Base-by-base conservation (phyloP, 805 yeast genomes). In the Grigorovia yakushimaensis region DNA sequence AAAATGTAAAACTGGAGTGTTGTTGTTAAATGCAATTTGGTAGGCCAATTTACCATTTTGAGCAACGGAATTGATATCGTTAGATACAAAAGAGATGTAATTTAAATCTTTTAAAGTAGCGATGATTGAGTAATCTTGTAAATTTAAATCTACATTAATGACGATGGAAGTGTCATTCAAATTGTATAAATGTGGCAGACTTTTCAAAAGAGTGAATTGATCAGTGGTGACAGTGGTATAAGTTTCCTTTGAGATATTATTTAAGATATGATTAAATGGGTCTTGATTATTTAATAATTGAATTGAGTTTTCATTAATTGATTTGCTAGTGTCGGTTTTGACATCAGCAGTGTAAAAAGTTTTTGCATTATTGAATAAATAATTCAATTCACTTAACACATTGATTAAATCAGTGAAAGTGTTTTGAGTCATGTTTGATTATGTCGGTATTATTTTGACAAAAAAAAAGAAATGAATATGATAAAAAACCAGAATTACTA, bases 51-150 rank as follows among this genome's bases (percentile, higher is more conserved):
- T 65, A 5, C 85, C 72, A 51, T 77, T 71, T 45, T 73, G 73
- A 41, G 70, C 65, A 9, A 82, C 71, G 51, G 82, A 87, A 30
- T 68, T 60, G 5, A 74, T 61, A 37, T 71, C 67, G 56, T 77
- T 80, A n/a, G 96, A 85, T 47, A 88, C 74, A 52, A 89, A 64
- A 21, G 83, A 71, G 6, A 79, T 74, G 54, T 73, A 75, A 15
- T 79, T 79, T 39, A 83, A 69, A 62, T 86, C 91, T 60, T 89
- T 80, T 54, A 84, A 70, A 7, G 87, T 75, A n/a, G 91, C 71
- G 23, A 87, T 75, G 15, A 77, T 68, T 23, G 84, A 78, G 65
- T 72, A 86, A 62, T 88, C 96, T 51, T 73, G 73, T 46, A 72
- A 63, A n/a, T 71, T 51, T 44, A 84, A 62, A 49, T 78, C 76